These are phyloP conservation scores for Oryza officinalis DNA, from an alignment of 176 grass and related monocot species.

Conservation along the genomic window DNA sequence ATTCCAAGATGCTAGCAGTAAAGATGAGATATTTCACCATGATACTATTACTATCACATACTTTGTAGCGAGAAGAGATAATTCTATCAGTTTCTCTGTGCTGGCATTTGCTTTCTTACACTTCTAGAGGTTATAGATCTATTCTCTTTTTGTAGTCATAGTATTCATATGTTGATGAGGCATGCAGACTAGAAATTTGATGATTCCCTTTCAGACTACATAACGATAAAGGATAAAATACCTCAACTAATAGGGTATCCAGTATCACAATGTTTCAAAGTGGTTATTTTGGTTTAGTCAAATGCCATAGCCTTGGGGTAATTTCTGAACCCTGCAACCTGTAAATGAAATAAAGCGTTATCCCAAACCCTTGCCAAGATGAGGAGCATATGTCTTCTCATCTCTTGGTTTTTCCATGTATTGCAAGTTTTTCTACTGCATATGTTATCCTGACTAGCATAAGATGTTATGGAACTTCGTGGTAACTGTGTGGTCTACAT, in stretches of 20 bases:
- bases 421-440: neutral
- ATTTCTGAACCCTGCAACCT: neutral
- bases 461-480: neutral
- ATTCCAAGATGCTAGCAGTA: neutral
- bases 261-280: neutral
- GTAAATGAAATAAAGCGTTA: neutral
- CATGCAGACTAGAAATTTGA: neutral
- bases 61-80: neutral
- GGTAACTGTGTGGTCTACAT: neutral
- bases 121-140: neutral
- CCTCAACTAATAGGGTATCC: neutral
- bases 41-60: neutral
- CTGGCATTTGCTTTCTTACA: neutral
- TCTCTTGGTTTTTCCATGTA: neutral
- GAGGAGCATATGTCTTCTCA: neutral
- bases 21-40: neutral
- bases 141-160: neutral
- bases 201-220: neutral
- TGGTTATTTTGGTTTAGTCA: neutral
- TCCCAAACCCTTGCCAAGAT: neutral
- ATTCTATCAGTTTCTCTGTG: neutral
- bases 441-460: neutral
- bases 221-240: neutral
- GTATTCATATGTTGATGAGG: neutral
- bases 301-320: neutral